Evolutionary conservation across 495 filamentous ascomycete species (phyloP), one percentile per base, ranked within the genome.

Genomic region (Penicillium mononematosum): DNA sequence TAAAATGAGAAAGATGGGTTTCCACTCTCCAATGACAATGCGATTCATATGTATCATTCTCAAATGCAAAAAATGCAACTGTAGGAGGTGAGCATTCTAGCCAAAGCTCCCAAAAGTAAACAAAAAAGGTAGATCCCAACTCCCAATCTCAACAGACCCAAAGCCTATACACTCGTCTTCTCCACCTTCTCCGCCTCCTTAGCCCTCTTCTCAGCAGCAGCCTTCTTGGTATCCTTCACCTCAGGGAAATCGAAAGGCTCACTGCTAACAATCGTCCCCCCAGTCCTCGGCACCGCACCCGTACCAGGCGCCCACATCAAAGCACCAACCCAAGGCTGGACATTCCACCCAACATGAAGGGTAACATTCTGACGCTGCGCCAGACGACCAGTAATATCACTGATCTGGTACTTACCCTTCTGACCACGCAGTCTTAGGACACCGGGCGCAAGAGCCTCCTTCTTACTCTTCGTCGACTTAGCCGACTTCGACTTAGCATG

Each of bases 261-360:
- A 70, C 85, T 91, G 59, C 75, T 63, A 24, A 87, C 88, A 61
- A 62, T 77, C 70, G 70, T 83, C 71, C 91, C 90, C 85, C 45
- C 74, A 55, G 58, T 90, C 82, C 66, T 79, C 61, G 66, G 86
- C 79, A 68, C 68, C 56, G 75, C 67, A 69, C 79, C 73, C 66
- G 83, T 66, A 19, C 67, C 65, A 62, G 70, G 67, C 69, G 83
- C 83, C 93, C 92, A 97, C 27, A 85, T 85, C 75, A 98, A 71
- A 22, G 87, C 76, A 20, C 94, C 94, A 20, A 98, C 91, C 91
- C 92, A 97, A 34, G 94, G 94, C 82, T 98, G 94, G 58, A 97
- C 89, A 79, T 96, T 97, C 86, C 92, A 98, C 55, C 90, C 85
- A 41, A 97, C 79, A 52, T 81, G 80, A 47, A 98, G 75, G 31